Percentiles rank a stretch among this genome's conserved stretches.
Evolutionary conservation across 1,284 basidiomycete species (phyloP).

Genomic region (Sanghuangporus sanghuang): DNA sequence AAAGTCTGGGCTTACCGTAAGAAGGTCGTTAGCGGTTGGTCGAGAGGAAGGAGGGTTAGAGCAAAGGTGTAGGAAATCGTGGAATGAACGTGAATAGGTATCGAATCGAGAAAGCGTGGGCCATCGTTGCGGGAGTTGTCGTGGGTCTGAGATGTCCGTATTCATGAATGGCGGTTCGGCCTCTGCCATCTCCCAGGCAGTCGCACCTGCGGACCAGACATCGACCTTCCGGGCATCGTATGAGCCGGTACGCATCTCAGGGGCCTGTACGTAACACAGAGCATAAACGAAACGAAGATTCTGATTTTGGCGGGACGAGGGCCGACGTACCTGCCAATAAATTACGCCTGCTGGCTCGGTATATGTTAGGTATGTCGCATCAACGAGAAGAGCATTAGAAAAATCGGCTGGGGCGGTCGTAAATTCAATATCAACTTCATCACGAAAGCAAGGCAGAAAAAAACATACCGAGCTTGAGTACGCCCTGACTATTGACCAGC

Average conservation of each 20-base stretch:
- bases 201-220: slow-evolving; percentile 77
- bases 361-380: slow-evolving; percentile 40
- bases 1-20: slow-evolving; percentile 44
- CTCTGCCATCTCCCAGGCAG: slow-evolving; percentile 76
- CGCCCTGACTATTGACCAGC: slow-evolving; percentile 57
- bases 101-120: slow-evolving; percentile 55
- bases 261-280: neutral
- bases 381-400: slow-evolving; percentile 60
- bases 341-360: slow-evolving; percentile 61
- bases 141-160: slow-evolving; percentile 38
- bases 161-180: slow-evolving; percentile 63
- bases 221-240: slow-evolving; percentile 74
- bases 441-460: slow-evolving; percentile 2
- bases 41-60: slow-evolving; percentile 53
- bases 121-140: slow-evolving; percentile 52
- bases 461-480: slow-evolving; percentile 67
- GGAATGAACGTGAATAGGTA: slow-evolving; percentile 61
- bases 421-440: neutral
- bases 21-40: slow-evolving; percentile 52
- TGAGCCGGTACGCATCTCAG: slow-evolving; percentile 27
- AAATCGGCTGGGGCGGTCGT: slow-evolving; percentile 58
- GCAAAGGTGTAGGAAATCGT: slow-evolving; percentile 66
- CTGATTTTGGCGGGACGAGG: neutral
- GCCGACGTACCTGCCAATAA: slow-evolving; percentile 61
- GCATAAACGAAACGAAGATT: neutral